These are phyloP conservation scores for Macrolepiota dolichaula DNA, from an alignment of 768 basidiomycete species.

Conservation along the genomic window DNA sequence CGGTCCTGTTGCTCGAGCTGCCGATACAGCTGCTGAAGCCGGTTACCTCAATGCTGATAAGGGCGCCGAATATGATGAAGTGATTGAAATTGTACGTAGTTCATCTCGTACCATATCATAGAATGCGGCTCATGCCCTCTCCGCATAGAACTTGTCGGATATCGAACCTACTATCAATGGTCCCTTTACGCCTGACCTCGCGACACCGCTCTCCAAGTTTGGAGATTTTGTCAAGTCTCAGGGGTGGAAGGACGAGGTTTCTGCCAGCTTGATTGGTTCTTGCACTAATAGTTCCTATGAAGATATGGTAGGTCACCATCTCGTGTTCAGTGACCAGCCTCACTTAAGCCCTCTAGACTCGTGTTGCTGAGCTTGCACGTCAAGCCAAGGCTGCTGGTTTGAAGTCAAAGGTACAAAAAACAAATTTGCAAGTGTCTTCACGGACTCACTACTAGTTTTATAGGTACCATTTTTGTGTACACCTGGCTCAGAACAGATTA, in stretches of 20 bases:
- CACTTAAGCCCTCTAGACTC: constrained; percentile 51
- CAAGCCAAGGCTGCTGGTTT: constrained; percentile 88
- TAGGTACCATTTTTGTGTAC: constrained; percentile 85
- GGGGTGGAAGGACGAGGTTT: constrained; percentile 92
- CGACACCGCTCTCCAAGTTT: constrained; percentile 91
- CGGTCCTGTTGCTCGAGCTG: constrained; percentile 78
- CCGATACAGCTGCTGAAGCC: constrained; percentile 73
- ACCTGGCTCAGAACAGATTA: constrained; percentile 92
- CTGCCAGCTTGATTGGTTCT: constrained; percentile 93
- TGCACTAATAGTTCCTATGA: constrained; percentile 99
- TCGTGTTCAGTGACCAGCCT: constrained; percentile 10
- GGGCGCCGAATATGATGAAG: constrained; percentile 90
- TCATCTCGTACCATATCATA: neutral
- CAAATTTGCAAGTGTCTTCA: constrained; percentile 7
- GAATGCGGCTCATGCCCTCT: constrained; percentile 6
- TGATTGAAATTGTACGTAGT: constrained; percentile 81
- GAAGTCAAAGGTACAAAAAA: constrained; percentile 53
- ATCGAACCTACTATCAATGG: constrained; percentile 94
- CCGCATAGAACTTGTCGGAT: constrained; percentile 74
- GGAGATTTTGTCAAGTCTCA: constrained; percentile 74
- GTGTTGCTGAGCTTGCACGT: constrained; percentile 85
- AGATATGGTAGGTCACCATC: constrained; percentile 61
- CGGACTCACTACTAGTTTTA: neutral
- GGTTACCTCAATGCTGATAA: constrained; percentile 85
- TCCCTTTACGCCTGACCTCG: constrained; percentile 95